Evolutionary conservation across 352 stramenopile species (phyloP), one percentile per base, ranked within the genome.

Genomic region (Phytophthora meadii): DNA sequence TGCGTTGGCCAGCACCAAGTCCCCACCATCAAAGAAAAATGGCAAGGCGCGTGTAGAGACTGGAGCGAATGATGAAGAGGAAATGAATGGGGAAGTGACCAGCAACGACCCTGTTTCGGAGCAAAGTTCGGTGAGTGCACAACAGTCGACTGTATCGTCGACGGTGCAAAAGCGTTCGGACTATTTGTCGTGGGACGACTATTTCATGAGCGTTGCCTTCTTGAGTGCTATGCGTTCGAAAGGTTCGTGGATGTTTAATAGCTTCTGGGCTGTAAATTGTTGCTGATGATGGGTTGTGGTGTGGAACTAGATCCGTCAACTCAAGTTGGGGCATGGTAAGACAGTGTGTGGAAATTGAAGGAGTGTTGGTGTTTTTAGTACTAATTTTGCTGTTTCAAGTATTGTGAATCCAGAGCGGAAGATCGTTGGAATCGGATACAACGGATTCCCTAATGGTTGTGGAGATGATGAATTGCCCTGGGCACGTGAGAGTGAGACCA

Each of bases 121-220:
- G 14, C 50, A 59, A 32, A 25, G 34, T 25, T 41, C 27, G 17
- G 25, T 14, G 46, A 36, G 9, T 44, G 60, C 24, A 25, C 30
- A 41, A 7, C 14, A 55, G 37, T 53, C 54, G 28, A 36, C 51
- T n/a, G 0, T 19, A 5, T 25, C 60, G 4, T 37, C 45, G 7
- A 17, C 32, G 17, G 56, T 69, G 9, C 40, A 79, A 41, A 98
- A 98, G 74, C 84, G 91, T 3, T 60, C 54, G 0, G 80, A 97
- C 44, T 99, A 99, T 76, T 74, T 99, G 25, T 95, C 91, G 17
- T 99, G 97, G 98, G 95, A 99, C 65, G 96, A 99, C 68, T 99
- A 99, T 78, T 99, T 99, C 68, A 99, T 99, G 96, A 96, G 90
- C 34, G 88, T 99, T n/a, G 96, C 98, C 27, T 99, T 99, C 78